Evolutionary conservation across 805 yeast species (phyloP).

Genomic region (Lipomyces lipofer): DNA sequence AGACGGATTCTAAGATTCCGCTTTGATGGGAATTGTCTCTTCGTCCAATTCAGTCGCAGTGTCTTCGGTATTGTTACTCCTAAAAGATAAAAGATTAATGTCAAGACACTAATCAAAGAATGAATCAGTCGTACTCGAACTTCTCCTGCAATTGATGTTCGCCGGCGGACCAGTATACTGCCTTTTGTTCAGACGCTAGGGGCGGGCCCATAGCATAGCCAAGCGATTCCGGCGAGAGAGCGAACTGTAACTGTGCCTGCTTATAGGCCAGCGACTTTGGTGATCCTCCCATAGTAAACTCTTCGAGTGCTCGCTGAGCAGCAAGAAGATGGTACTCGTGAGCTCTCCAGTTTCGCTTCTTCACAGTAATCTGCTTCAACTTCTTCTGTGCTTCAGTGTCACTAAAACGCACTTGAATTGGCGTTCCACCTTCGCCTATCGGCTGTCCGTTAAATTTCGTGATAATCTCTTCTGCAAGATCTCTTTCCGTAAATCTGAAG

Average conservation of each 20-base stretch:
- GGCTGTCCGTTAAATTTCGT: constrained; percentile 27
- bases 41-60: too few species aligned
- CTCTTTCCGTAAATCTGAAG: constrained; percentile 22
- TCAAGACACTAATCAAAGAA: too few species aligned
- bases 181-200: not conserved
- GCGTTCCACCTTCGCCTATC: constrained; percentile 27
- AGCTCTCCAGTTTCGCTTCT: constrained; percentile 33
- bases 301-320: constrained; percentile 25
- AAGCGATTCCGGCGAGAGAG: not conserved
- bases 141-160: too few species aligned
- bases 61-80: too few species aligned
- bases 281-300: constrained; percentile 10
- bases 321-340: constrained; percentile 32
- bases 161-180: not conserved
- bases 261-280: constrained; percentile 1
- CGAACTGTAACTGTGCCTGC: too few species aligned
- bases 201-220: not conserved
- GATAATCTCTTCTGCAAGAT: constrained; percentile 29
- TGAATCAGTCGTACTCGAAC: too few species aligned
- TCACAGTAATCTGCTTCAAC: constrained; percentile 30
- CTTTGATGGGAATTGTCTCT: too few species aligned
- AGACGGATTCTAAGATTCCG: too few species aligned
- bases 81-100: too few species aligned
- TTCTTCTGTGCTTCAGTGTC: constrained; percentile 34
- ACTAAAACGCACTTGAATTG: constrained; percentile 33